Percentiles rank a stretch among this genome's conserved stretches.
Conservation (phyloP, 75 land plant genomes). For the Cunninghamia lanceolata region DNA sequence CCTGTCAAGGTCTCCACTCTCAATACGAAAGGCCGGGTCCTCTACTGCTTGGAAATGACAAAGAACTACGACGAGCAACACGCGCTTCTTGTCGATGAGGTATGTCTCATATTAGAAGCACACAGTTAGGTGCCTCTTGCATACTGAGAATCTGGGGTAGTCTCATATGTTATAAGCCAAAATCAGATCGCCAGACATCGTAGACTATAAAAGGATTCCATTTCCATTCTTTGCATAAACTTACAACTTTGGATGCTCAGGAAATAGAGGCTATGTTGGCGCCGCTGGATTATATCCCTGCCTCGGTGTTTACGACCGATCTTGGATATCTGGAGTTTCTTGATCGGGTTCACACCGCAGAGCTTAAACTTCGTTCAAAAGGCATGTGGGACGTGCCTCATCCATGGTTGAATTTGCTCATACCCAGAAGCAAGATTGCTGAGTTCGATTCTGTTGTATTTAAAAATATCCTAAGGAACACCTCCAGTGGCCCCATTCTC, state of each 20-base stretch:
- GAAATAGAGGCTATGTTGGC: constrained; percentile 52
- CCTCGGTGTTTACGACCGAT: constrained; percentile 68
- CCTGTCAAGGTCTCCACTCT: constrained; percentile 49
- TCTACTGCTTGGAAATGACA: constrained; percentile 78
- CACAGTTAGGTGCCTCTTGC: too few relatives aligned
- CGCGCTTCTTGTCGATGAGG: constrained; percentile 50
- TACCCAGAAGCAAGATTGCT: constrained; percentile 64
- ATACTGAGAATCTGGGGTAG: too few relatives aligned
- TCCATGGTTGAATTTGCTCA: constrained; percentile 90
- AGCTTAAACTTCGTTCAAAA: constrained; percentile 70
- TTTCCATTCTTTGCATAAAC: too few relatives aligned
- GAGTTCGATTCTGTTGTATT: constrained; percentile 74
- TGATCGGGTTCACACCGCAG: constrained; percentile 81
- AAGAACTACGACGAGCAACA: constrained; percentile 57
- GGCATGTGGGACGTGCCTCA: constrained; percentile 91
- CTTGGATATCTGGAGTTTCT: constrained; percentile 73
- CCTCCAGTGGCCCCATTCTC: constrained; percentile 75
- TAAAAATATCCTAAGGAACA: constrained; percentile 61
- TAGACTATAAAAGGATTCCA: too few relatives aligned
- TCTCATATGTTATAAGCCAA: too few relatives aligned
- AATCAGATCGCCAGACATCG: too few relatives aligned
- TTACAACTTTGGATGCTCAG: constrained; percentile 35
- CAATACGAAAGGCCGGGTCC: constrained; percentile 31
- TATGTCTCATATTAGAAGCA: too few relatives aligned
- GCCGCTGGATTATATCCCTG: constrained; percentile 51